These are phyloP conservation scores for Phyllosticta citriasiana DNA, from an alignment of 2,329 filamentous ascomycete genomes.

Conservation along the genomic window DNA sequence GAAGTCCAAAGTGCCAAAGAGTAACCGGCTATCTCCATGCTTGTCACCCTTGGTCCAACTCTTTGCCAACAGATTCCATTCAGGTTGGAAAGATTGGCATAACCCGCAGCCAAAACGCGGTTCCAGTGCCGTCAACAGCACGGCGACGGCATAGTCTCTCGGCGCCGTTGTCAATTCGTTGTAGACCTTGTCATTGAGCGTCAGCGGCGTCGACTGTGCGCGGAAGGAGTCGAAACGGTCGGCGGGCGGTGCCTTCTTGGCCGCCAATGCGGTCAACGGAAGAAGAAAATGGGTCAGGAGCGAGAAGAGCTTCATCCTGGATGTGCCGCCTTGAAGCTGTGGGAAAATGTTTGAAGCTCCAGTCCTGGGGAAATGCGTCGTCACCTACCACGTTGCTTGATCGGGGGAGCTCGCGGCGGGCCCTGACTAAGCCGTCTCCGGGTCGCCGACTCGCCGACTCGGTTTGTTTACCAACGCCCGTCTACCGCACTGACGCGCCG, in stretches of 20 bases:
- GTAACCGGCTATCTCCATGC: constrained; percentile 56
- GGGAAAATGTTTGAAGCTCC: neutral
- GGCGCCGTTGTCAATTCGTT: constrained; percentile 63
- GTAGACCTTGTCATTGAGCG: constrained; percentile 69
- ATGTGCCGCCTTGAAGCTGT: constrained; percentile 11
- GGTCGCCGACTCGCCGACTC: neutral
- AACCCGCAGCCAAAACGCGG: constrained; percentile 73
- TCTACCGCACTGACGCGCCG: neutral
- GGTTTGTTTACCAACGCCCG: constrained; percentile 4
- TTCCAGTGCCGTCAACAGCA: constrained; percentile 82
- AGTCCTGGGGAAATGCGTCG: neutral
- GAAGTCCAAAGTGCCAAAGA: constrained; percentile 86
- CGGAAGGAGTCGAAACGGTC: constrained; percentile 66
- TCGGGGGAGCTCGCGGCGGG: neutral
- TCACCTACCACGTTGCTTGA: constrained; percentile 4
- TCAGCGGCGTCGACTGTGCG: constrained; percentile 59
- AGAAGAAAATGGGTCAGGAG: constrained; percentile 54
- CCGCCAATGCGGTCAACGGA: constrained; percentile 49
- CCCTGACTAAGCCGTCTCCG: neutral
- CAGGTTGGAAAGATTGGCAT: constrained; percentile 84
- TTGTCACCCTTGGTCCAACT: constrained; percentile 85
- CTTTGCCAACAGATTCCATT: constrained; percentile 79
- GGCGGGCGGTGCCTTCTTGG: constrained; percentile 48
- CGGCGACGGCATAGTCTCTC: constrained; percentile 71
- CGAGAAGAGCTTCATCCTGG: constrained; percentile 56